phyloP scores from a whole-genome alignment of 148 eudicot genomes.

The Fagopyrum tataricum region DNA sequence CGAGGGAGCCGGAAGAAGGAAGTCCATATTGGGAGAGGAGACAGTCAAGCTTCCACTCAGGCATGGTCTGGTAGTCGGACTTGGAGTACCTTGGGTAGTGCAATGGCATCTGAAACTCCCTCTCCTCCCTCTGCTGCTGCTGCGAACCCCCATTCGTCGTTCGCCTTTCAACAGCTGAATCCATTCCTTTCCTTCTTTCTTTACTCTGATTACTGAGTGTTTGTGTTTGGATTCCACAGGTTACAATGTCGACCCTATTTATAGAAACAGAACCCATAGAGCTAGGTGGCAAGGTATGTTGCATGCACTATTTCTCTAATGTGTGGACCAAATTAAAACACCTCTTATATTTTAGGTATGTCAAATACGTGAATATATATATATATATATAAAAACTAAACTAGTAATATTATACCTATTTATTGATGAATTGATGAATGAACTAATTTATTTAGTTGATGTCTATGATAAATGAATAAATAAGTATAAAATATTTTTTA shows the following conservation, averaged over 20 bases:
- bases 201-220: neutral
- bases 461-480: too few relatives aligned
- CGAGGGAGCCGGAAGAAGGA: neutral
- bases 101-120: slow-evolving; percentile 15
- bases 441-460: too few relatives aligned
- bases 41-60: slow-evolving; percentile 14
- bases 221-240: neutral
- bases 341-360: too few relatives aligned
- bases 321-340: too few relatives aligned
- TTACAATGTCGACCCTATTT: slow-evolving; percentile 1
- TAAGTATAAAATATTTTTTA: too few relatives aligned
- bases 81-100: slow-evolving; percentile 14
- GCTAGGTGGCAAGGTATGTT: too few relatives aligned
- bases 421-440: too few relatives aligned
- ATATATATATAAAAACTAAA: too few relatives aligned
- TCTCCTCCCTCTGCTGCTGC: neutral
- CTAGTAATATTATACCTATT: too few relatives aligned
- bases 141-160: neutral
- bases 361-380: too few relatives aligned
- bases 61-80: slow-evolving; percentile 12
- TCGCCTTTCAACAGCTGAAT: neutral
- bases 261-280: neutral
- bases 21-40: slow-evolving; percentile 11
- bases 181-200: neutral
- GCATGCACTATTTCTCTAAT: too few relatives aligned